Percentiles rank a stretch among this genome's conserved stretches.
Evolutionary conservation across 2,329 filamentous ascomycete genomes (phyloP).

Genomic region (Hypocreales sp.): DNA sequence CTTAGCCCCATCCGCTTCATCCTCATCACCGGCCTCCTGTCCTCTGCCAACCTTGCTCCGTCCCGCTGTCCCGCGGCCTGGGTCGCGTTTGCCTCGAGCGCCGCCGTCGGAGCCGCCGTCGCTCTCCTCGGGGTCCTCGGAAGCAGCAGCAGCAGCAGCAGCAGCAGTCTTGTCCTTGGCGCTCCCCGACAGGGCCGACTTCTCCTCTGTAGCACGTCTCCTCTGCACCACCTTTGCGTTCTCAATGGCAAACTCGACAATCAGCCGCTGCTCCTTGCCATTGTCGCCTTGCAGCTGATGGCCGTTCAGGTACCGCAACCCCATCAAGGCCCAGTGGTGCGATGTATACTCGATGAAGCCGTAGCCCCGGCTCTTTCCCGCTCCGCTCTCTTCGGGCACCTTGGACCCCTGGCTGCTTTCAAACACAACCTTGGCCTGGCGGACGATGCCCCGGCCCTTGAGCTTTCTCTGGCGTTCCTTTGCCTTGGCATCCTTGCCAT

Average conservation of each 20-base stretch:
- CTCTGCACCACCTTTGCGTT: slow-evolving; percentile 90
- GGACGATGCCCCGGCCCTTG: slow-evolving; percentile 75
- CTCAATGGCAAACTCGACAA: slow-evolving; percentile 96
- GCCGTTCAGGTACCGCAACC: slow-evolving; percentile 83
- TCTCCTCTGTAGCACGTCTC: slow-evolving; percentile 28
- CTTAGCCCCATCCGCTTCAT: slow-evolving; percentile 18
- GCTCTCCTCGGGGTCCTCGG: slow-evolving; percentile 10
- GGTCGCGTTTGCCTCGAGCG: background rate
- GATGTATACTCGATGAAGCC: slow-evolving; percentile 95
- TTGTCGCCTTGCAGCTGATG: slow-evolving; percentile 40
- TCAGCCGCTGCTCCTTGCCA: slow-evolving; percentile 75
- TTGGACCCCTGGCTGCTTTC: slow-evolving; percentile 78
- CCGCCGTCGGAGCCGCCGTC: slow-evolving; percentile 14
- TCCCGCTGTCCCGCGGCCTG: background rate
- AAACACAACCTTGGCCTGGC: slow-evolving; percentile 88
- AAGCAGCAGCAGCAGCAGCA: too few species aligned
- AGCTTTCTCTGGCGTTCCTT: slow-evolving; percentile 66
- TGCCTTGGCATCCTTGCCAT: slow-evolving; percentile 63
- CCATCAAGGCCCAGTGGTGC: slow-evolving; percentile 90
- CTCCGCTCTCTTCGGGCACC: slow-evolving; percentile 59
- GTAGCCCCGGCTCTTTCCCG: slow-evolving; percentile 78
- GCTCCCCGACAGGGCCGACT: slow-evolving; percentile 13
- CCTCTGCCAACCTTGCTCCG: background rate
- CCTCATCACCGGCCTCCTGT: slow-evolving; percentile 2
- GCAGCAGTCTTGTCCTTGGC: slow-evolving; percentile 4